Evolutionary conservation across 148 eudicot species (phyloP).

Genomic region (Silene latifolia): DNA sequence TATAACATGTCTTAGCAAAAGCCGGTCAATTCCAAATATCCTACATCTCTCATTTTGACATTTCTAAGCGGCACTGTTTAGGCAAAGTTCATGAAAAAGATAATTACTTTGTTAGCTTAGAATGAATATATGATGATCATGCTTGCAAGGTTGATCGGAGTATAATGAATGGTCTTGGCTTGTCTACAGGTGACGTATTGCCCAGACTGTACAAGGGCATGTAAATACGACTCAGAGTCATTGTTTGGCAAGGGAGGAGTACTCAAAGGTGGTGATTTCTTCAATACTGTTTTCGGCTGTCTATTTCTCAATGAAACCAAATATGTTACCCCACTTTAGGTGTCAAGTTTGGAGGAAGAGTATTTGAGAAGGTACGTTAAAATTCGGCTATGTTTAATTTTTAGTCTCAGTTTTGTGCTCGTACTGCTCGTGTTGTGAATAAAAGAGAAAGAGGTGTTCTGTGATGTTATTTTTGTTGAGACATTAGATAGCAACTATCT

Average conservation of each 20-base stretch:
- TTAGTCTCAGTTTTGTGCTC: neutral
- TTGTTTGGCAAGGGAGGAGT: conserved; percentile 37
- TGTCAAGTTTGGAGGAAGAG: neutral
- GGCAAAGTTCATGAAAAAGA: neutral
- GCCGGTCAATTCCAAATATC: neutral
- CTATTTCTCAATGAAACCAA: conserved; percentile 74
- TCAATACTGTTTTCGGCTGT: conserved; percentile 76
- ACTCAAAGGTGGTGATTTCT: conserved; percentile 59
- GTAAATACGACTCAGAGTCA: conserved; percentile 62
- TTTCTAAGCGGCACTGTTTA: neutral
- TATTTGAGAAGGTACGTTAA: neutral
- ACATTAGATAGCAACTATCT: too few species aligned
- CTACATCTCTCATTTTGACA: neutral
- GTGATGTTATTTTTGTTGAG: neutral
- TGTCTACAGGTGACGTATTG: conserved; percentile 77
- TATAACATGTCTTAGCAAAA: neutral
- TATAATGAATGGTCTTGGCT: neutral
- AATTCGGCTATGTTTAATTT: too few species aligned
- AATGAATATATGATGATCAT: neutral
- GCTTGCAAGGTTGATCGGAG: neutral
- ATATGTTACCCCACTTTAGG: conserved; percentile 48
- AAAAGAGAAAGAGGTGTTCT: neutral
- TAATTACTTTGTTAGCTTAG: neutral
- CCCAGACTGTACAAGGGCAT: conserved; percentile 90
- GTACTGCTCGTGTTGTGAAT: neutral